Conservation (phyloP, 306 rosid species). For the Dalbergia cultrata region DNA sequence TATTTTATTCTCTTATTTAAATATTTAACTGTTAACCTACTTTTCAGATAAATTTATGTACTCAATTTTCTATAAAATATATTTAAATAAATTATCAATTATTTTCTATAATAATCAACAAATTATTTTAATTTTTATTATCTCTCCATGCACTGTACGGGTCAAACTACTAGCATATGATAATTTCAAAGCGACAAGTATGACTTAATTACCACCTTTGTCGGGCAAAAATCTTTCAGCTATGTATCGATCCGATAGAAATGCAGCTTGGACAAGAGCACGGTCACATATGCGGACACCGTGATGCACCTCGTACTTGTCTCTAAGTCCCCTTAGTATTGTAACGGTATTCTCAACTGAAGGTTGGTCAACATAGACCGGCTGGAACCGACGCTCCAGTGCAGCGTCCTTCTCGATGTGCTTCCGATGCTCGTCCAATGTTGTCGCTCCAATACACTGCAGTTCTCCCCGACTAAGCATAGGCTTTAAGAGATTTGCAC, state of each 20-base stretch:
- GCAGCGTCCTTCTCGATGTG: conserved; percentile 86
- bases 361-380: conserved; percentile 84
- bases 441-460: conserved; percentile 84
- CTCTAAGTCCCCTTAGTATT: conserved; percentile 77
- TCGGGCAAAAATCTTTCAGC: conserved; percentile 82
- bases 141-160: too few species aligned
- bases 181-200: too few species aligned
- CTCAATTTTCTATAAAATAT: too few species aligned
- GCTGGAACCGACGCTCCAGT: conserved; percentile 79
- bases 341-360: conserved; percentile 74
- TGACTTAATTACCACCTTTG: too few species aligned
- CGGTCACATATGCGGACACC: conserved; percentile 69
- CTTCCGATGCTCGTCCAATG: conserved; percentile 78
- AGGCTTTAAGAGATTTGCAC: conserved; percentile 84
- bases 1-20: too few species aligned
- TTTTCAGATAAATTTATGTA: too few species aligned
- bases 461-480: conserved; percentile 86
- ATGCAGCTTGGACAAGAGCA: conserved; percentile 85
- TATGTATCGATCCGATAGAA: conserved; percentile 80
- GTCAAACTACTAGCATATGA: too few species aligned
- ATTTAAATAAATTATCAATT: too few species aligned
- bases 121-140: too few species aligned
- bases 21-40: too few species aligned
- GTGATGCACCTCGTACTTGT: conserved; percentile 81
- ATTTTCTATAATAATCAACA: too few species aligned